Base-by-base conservation (phyloP, 495 filamentous ascomycete genomes). In the Apodospora peruviana region DNA sequence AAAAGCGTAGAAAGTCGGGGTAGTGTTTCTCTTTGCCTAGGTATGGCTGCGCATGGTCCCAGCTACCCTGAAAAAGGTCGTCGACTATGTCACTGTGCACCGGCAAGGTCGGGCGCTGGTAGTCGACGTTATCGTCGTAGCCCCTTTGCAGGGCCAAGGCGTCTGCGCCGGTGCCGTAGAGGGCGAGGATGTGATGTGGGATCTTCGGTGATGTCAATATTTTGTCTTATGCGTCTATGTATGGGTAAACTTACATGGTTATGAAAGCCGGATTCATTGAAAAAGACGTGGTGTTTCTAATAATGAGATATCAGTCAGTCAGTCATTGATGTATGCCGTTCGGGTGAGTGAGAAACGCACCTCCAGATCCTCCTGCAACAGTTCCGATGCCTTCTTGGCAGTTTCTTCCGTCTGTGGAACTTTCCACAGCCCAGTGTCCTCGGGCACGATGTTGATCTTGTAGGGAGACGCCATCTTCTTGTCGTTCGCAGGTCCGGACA, bases 341-440 rank as follows among this genome's bases (percentile, higher is more conserved):
- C 34, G 8, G 14, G 16, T 3, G 23, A 25, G 3, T 19, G 35
- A 9, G 11, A 10, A 47, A 44, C 50, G 2, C 37, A 71, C 76
- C 45, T 84, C 78, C 58, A 90, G 75, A 55, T 94, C 87, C 39
- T 86, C 69, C 56, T 91, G 84, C 41, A 95, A 65, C 1, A 91
- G 64, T 52, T 85, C 72, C 17, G 81, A 83, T 1, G 73, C 75
- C 32, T 66, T 78, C 37, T 73, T 68, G 2, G 88, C 85, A 0
- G 78, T 70, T 29, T 82, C 82, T 9, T 75, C 65, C 17, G 68
- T 79, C 27, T 83, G 72, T 1, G 68, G 58, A 12, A 73, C 56
- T 40, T 68, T 69, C 57, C 77, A 85, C 19, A 83, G 66, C 2
- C 86, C 85, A 2, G 71, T 68, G 53, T 86, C 73, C 11, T 74